Base-by-base conservation (phyloP, 192 early-diverging fungal genomes). In the Pilobolus umbonatus region DNA sequence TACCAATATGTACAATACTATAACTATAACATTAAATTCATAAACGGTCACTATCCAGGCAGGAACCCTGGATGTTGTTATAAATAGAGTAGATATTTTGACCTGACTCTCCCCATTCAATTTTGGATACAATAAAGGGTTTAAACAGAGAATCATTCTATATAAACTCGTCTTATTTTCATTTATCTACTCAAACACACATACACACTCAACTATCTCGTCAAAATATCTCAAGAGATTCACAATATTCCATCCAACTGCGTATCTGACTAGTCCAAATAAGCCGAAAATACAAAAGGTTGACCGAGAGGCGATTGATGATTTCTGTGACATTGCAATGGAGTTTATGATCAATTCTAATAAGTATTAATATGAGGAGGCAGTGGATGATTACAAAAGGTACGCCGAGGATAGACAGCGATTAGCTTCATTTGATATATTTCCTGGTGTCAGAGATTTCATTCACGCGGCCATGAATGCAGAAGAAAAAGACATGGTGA, bases 201-300 rank as follows among this genome's bases (percentile, higher is more conserved):
- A n/a, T n/a, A n/a, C n/a, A n/a, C n/a, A n/a, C n/a, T n/a, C n/a
- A n/a, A n/a, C n/a, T 30, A 29, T 8, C n/a, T 30, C 30, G 48
- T 4, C 26, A 30, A 49, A 49, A 49, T 29, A 49, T 49, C 26
- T n/a, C 11, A 49, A 31, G 26, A 30, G 26, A n/a, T 49, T 49
- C 26, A 29, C 11, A 29, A 30, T 49, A 29, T 49, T 49, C 47
- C 26, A 49, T 49, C 26, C 47, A n/a, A 29, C 47, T 49, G 47
- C 47, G 26, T 49, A 49, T 49, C 26, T 49, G 26, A 49, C 47
- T 49, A 30, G 15, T 50, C 48, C 48, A 50, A 50, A 50, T 17
- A 50, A 50, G 28, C 48, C 29, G 28, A 50, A 50, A 8, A 50
- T 50, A 30, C 48, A 50, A 17, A 30, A 50, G 14, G 48, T 50